Base-by-base conservation (phyloP, 169 alveolate species). In the Cryptosporidium xiaoi region DNA sequence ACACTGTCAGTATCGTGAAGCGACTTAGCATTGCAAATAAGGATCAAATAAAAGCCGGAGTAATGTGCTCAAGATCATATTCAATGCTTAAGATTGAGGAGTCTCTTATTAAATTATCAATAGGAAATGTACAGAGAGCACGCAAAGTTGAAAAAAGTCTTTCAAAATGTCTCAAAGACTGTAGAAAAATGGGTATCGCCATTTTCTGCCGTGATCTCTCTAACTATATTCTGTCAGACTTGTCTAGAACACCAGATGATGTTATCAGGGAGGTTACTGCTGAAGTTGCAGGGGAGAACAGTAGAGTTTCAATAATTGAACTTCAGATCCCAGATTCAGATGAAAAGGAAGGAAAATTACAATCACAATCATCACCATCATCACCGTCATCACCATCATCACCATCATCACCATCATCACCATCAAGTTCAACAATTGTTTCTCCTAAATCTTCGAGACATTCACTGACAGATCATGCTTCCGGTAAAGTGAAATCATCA, bases 161-260 rank as follows among this genome's bases (percentile, higher is more conserved):
- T 29, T 64, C 34, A 20, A 69, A 18, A 53, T 3, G 44, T 8
- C 27, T 31, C 24, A 20, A 56, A 53, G 53, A 29, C 15, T 53
- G 83, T 27, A 53, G n/a, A 1, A 31, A 69, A 69, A 15, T 67
- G 67, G 46, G 83, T 15, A 53, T 53, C 33, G 20, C 20, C 16
- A 27, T 68, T 20, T 69, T 69, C 40, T 69, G 83, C 16, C 58
- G 83, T 31, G 67, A 55, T 4, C n/a, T 69, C 5, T 2, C 53
- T 2, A 40, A 33, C 15, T 56, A 51, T 24, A 13, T 69, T 24
- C 33, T 69, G 55, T 29, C 67, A 4, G 60, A 33, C 8, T 16
- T 69, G 16, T 50, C 29, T 46, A 40, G 65, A 18, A 50, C n/a
- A 12, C 82, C 82, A 10, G 82, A 67, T 50, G 29, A 27, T 0